phyloP scores from a whole-genome alignment of 2,329 filamentous ascomycete genomes.

The Pseudogymnoascus sp. region DNA sequence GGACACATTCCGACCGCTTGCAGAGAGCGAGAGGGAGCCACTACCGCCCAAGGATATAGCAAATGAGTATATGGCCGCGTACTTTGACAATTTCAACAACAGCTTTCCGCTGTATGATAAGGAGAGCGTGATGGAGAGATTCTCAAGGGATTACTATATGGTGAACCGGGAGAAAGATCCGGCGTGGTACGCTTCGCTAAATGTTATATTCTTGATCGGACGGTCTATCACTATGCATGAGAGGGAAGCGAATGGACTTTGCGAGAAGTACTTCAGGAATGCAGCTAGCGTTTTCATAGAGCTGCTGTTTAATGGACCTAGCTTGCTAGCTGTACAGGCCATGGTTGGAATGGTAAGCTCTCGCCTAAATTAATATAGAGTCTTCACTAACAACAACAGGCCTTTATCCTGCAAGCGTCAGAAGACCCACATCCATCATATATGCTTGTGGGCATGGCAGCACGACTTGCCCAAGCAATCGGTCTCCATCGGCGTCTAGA shows the following conservation, averaged over 20 bases:
- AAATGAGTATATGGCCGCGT: constrained; percentile 14
- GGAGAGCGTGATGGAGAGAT: constrained; percentile 18
- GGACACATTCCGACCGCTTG: neutral
- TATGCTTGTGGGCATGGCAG: constrained; percentile 18
- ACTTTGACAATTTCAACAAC: constrained; percentile 20
- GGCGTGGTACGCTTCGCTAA: constrained; percentile 26
- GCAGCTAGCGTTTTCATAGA: constrained; percentile 23
- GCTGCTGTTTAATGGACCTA: constrained; percentile 20
- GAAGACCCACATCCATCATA: constrained; percentile 21
- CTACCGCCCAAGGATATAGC: constrained; percentile 14
- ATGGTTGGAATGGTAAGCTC: constrained; percentile 20
- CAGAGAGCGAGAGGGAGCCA: constrained; percentile 10
- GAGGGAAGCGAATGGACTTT: neutral
- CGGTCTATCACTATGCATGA: neutral
- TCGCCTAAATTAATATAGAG: neutral
- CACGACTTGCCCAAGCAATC: constrained; percentile 20
- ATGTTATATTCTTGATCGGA: constrained; percentile 20
- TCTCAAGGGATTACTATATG: constrained; percentile 11
- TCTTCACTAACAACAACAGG: neutral
- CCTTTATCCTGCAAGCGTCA: constrained; percentile 11
- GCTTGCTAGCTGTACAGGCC: constrained; percentile 24
- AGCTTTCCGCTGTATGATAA: constrained; percentile 19
- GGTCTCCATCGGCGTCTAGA: constrained; percentile 23
- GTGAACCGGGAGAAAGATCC: constrained; percentile 2
- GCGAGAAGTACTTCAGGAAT: constrained; percentile 22